phyloP scores from a whole-genome alignment of 2,329 filamentous ascomycete genomes.

The Trichoderma citrinoviride region DNA sequence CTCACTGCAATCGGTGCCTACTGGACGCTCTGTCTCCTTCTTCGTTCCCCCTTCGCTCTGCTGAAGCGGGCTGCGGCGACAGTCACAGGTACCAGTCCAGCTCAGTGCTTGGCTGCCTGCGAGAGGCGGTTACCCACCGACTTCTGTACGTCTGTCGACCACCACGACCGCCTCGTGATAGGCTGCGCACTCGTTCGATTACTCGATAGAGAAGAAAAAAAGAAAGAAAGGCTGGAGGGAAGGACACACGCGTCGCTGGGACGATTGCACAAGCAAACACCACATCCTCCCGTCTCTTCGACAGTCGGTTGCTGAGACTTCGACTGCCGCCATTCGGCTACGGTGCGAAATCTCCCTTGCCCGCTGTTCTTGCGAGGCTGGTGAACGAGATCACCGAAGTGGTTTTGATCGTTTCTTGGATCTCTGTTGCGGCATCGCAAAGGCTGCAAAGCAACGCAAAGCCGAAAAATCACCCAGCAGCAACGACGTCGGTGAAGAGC shows the following conservation, averaged over 20 bases:
- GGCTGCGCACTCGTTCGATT: constrained; percentile 8
- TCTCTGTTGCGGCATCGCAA: background rate
- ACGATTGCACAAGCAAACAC: background rate
- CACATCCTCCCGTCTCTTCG: background rate
- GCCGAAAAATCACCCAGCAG: background rate
- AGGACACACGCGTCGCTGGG: background rate
- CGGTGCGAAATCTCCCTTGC: background rate
- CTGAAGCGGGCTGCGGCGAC: constrained; percentile 11
- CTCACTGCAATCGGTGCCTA: background rate
- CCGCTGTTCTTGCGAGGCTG: background rate
- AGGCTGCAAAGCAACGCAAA: background rate
- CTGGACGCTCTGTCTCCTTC: background rate
- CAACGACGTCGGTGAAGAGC: constrained; percentile 17
- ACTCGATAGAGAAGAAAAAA: background rate
- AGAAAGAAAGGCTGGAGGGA: background rate
- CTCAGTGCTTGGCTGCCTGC: background rate
- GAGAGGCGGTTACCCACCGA: constrained; percentile 19
- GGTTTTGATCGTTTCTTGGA: no score
- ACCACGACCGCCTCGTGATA: constrained; percentile 2
- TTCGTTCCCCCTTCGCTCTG: background rate
- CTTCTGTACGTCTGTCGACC: constrained; percentile 19
- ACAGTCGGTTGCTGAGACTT: background rate
- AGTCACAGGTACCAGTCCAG: constrained; percentile 8
- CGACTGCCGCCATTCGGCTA: background rate
- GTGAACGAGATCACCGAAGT: background rate